Conservation (phyloP, 495 filamentous ascomycete species). For the Umbilicaria muhlenbergii region DNA sequence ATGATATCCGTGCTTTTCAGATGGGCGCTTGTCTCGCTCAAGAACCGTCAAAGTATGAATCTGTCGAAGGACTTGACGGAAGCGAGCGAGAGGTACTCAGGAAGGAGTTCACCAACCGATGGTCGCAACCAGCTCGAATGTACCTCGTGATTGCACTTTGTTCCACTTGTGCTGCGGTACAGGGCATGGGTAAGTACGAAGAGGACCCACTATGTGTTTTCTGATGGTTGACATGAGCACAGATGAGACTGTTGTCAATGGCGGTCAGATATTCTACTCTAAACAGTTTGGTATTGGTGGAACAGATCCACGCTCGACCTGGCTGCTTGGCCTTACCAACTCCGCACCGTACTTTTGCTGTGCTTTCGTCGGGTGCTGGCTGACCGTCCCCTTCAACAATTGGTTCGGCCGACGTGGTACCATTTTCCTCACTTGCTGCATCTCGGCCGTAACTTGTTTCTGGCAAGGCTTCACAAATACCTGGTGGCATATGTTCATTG, state of each 20-base stretch:
- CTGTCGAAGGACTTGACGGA: slow-evolving; percentile 35
- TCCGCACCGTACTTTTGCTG: slow-evolving; percentile 61
- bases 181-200: slow-evolving; percentile 45
- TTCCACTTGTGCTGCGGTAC: slow-evolving; percentile 48
- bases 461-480: slow-evolving; percentile 62
- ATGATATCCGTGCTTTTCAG: slow-evolving; percentile 52
- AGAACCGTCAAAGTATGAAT: slow-evolving; percentile 35
- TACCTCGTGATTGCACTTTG: slow-evolving; percentile 52
- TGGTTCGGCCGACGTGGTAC: slow-evolving; percentile 68
- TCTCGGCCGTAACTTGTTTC: slow-evolving; percentile 54
- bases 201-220: background rate
- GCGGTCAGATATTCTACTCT: slow-evolving; percentile 60
- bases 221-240: slow-evolving; percentile 25
- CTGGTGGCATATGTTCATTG: slow-evolving; percentile 62
- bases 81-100: slow-evolving; percentile 42
- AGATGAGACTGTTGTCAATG: slow-evolving; percentile 71
- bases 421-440: slow-evolving; percentile 60
- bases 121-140: slow-evolving; percentile 56
- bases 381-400: slow-evolving; percentile 67
- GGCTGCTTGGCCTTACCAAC: slow-evolving; percentile 57
- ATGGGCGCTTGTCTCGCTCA: slow-evolving; percentile 61
- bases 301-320: slow-evolving; percentile 21
- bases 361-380: slow-evolving; percentile 67
- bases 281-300: slow-evolving; percentile 31
- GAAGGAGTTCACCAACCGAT: slow-evolving; percentile 50